Conservation (phyloP, 495 filamentous ascomycete species). For the Pyronema omphalodes region DNA sequence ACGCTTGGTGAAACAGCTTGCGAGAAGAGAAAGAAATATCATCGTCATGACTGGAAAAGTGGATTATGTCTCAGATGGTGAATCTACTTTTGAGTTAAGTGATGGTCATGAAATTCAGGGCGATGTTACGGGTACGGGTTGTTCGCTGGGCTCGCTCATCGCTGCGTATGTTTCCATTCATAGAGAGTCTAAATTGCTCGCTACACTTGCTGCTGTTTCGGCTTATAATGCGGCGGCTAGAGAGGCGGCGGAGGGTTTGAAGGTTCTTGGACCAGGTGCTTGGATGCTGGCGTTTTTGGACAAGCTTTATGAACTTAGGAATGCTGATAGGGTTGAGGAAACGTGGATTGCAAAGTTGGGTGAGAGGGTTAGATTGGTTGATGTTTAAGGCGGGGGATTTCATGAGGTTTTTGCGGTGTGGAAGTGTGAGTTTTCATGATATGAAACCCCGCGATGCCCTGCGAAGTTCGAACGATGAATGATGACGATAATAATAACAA, state of each 20-base stretch:
- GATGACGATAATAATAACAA: too few species aligned
- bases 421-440: not conserved
- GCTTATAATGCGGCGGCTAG: constrained; percentile 80
- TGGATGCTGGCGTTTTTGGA: not conserved
- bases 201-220: constrained; percentile 47
- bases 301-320: not conserved
- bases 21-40: constrained; percentile 35
- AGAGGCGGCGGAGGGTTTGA: constrained; percentile 37
- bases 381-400: not conserved
- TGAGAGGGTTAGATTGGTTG: not conserved
- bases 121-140: constrained; percentile 77
- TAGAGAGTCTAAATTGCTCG: constrained; percentile 41
- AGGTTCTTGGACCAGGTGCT: not conserved
- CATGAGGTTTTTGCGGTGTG: not conserved
- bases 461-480: too few species aligned
- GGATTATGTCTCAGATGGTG: constrained; percentile 66
- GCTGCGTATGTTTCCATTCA: constrained; percentile 48
- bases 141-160: constrained; percentile 64
- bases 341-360: not conserved
- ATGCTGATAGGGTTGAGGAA: not conserved
- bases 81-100: constrained; percentile 40
- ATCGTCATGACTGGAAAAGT: constrained; percentile 69
- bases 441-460: too few species aligned
- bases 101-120: constrained; percentile 68
- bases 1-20: constrained; percentile 42